Percentiles rank a stretch among this genome's conserved stretches.
Conservation (phyloP, 352 stramenopile species). For the Phytophthora kernoviae region DNA sequence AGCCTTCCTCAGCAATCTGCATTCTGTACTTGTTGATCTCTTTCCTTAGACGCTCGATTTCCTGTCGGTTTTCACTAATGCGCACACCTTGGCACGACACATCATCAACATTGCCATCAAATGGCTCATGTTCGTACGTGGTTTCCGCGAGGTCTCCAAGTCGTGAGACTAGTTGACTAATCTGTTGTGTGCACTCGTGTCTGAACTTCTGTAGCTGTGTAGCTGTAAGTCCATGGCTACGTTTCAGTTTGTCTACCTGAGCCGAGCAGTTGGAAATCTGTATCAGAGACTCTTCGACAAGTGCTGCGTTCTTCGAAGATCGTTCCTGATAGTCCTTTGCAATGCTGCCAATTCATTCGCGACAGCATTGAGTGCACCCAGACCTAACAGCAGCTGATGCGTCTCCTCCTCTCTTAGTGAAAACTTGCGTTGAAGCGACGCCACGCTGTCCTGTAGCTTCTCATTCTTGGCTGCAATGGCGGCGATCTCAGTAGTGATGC, state of each 20-base stretch:
- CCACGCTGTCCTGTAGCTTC: constrained; percentile 45
- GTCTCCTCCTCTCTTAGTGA: constrained; percentile 40
- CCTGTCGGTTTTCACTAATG: constrained; percentile 21
- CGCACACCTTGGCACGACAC: constrained; percentile 7
- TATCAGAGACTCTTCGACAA: constrained; percentile 57
- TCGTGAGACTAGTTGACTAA: constrained; percentile 44
- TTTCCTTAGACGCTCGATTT: constrained; percentile 29
- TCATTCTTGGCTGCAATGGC: constrained; percentile 44
- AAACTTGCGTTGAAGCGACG: constrained; percentile 44
- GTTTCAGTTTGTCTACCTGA: constrained; percentile 51
- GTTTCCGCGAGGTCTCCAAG: constrained; percentile 40
- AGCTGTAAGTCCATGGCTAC: constrained; percentile 32
- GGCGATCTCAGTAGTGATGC: constrained; percentile 28
- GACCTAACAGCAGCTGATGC: constrained; percentile 37
- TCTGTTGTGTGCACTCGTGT: constrained; percentile 50
- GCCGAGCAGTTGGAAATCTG: constrained; percentile 58
- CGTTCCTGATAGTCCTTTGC: constrained; percentile 54
- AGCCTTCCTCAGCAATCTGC: constrained; percentile 14
- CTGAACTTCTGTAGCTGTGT: constrained; percentile 50
- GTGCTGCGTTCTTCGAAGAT: constrained; percentile 45
- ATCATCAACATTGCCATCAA: constrained; percentile 9
- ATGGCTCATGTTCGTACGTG: constrained; percentile 14
- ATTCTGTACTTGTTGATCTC: constrained; percentile 28
- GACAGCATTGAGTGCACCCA: constrained; percentile 43
- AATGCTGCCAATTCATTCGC: constrained; percentile 45